Base-by-base conservation (phyloP, 164 flowering plant species). In the Kingdonia uniflora region DNA sequence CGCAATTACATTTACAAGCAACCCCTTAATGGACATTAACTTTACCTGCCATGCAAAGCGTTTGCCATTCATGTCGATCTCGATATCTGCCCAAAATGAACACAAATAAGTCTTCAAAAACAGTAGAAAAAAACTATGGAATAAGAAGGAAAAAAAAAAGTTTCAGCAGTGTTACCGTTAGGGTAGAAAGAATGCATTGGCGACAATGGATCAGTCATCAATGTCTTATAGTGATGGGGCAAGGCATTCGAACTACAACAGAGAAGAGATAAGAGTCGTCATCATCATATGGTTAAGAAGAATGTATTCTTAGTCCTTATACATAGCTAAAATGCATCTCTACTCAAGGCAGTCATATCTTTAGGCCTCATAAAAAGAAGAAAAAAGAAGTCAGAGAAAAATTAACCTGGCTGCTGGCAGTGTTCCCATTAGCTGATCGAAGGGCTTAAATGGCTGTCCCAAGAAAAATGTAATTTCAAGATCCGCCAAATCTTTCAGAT, bases 1-100 rank as follows among this genome's bases (percentile, higher is more conserved):
- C 41, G 19, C 20, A 43, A 23, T 40, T 23, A 42, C 23, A 40
- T 19, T 38, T 11, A 51, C 10, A 51, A 41, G 13, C 1, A 37
- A 42, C 12, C 41, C 11, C 4, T 6, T 11, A 19, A 17, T n/a
- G 19, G 43, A 51, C 0, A 57, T 47, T n/a, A 43, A 49, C 6
- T 11, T 13, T 60, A 89, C 99, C 99, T 94, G 99, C 99, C 99
- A 94, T 19, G 92, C 79, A 60, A 80, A 85, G 29, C 95, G 84
- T 71, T 94, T 94, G 10, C 99, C 99, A 77, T 94, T 82, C 99
- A 94, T 85, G 65, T 94, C 99, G 49, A 94, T 66, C 74, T 85
- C 90, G 73, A 94, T 85, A 75, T 87, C 99, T 94, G 78, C 44
- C 19, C 68, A 10, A 60, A 54, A 61, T 14, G 54, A 58, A 49